phyloP scores from a whole-genome alignment of 371 early-diverging fungal genomes.

The Mucor piriformis region DNA sequence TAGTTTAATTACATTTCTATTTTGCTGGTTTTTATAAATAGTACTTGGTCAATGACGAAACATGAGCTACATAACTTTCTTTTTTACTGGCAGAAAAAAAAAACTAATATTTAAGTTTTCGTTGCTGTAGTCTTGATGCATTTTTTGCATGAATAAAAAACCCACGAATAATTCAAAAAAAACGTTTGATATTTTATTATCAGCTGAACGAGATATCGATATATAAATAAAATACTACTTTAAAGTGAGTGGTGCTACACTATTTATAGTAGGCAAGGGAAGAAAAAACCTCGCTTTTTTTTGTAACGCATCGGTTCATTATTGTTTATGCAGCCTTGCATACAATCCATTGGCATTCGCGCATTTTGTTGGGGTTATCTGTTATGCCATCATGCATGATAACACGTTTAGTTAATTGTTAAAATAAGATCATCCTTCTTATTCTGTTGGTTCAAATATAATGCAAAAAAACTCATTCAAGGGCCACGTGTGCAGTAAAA shows the following conservation, averaged over 20 bases:
- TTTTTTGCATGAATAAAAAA: slow-evolving; percentile 1
- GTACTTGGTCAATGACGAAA: neutral
- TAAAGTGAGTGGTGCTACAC: neutral
- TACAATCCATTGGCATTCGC: neutral
- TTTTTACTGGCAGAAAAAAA: no score
- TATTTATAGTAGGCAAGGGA: neutral
- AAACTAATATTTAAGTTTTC: neutral
- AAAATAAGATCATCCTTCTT: slow-evolving; percentile 6
- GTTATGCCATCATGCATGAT: neutral
- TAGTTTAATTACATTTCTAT: neutral
- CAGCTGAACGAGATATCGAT: neutral
- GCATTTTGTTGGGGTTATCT: neutral
- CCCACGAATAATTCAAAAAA: neutral
- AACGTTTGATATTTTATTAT: neutral
- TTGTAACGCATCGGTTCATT: no score
- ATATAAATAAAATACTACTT: neutral
- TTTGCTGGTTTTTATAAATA: neutral
- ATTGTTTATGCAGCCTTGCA: neutral
- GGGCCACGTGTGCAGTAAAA: slow-evolving; percentile 17
- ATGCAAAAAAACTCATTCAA: neutral
- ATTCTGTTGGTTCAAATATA: slow-evolving; percentile 1
- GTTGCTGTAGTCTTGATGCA: neutral
- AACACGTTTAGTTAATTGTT: slow-evolving; percentile 1
- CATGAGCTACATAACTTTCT: neutral
- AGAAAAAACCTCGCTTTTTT: no score